These are phyloP conservation scores for Vitis hybrid DNA, from an alignment of 177 flowering plant genomes.

Conservation along the genomic window DNA sequence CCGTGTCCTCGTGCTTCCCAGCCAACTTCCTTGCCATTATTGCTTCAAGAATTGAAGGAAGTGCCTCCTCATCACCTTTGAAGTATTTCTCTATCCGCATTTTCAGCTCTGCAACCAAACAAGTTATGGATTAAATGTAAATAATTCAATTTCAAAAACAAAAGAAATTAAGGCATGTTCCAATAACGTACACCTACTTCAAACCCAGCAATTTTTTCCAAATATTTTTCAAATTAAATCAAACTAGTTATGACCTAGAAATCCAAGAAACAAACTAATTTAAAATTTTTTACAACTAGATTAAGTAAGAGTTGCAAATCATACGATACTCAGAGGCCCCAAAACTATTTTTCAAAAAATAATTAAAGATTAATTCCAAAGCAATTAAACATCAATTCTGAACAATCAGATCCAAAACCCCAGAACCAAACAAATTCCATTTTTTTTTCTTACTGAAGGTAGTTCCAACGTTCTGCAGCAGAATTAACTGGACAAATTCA, in stretches of 20 bases:
- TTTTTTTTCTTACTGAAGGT: too few species aligned
- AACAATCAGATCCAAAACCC: background rate
- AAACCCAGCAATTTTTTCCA: too few species aligned
- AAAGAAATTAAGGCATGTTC: background rate
- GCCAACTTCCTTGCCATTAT: conserved; percentile 47
- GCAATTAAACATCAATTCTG: background rate
- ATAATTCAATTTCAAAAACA: background rate
- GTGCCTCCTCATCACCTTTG: conserved; percentile 57
- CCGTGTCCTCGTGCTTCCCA: conserved; percentile 65
- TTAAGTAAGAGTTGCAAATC: background rate
- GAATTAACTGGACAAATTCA: too few species aligned
- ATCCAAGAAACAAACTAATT: background rate
- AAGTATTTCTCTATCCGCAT: conserved; percentile 45
- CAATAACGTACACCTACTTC: background rate
- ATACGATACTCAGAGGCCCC: too few species aligned
- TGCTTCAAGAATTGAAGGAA: conserved; percentile 53
- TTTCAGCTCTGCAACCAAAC: conserved; percentile 47
- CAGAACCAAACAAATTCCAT: background rate
- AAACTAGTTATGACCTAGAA: background rate
- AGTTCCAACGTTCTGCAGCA: too few species aligned
- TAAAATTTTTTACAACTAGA: background rate
- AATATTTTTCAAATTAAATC: background rate
- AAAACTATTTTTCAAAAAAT: too few species aligned
- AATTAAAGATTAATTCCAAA: background rate
- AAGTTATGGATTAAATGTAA: background rate